Conservation (phyloP, 768 basidiomycete genomes). For the Leccinellum luteum region DNA sequence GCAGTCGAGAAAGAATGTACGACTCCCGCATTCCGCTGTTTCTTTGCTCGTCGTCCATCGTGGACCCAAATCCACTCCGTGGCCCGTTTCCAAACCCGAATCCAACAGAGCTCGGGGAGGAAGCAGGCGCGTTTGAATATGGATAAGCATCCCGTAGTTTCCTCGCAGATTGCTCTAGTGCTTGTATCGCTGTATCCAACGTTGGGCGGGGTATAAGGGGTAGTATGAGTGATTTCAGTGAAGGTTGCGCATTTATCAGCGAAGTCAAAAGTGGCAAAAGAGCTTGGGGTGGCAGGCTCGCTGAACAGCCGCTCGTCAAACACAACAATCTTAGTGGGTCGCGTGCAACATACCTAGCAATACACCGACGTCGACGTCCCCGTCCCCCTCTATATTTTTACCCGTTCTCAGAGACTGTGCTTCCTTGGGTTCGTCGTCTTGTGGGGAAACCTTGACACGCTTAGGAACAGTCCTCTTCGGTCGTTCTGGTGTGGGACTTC, state of each 20-base stretch:
- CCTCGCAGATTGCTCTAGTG: constrained; percentile 63
- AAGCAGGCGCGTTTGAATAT: constrained; percentile 56
- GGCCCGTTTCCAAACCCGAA: constrained; percentile 27
- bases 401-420: constrained; percentile 47
- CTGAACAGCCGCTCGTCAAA: constrained; percentile 38
- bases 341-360: constrained; percentile 56
- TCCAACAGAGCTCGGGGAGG: constrained; percentile 33
- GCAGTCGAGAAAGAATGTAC: constrained; percentile 72
- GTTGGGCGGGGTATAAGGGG: constrained; percentile 85
- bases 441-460: constrained; percentile 40
- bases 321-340: neutral
- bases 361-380: constrained; percentile 69
- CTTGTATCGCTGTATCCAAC: constrained; percentile 68
- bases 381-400: constrained; percentile 40
- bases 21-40: constrained; percentile 66
- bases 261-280: constrained; percentile 71
- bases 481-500: constrained; percentile 81
- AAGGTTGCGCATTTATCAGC: constrained; percentile 64
- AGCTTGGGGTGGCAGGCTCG: constrained; percentile 75
- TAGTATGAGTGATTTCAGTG: constrained; percentile 67
- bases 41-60: constrained; percentile 28
- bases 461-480: constrained; percentile 69
- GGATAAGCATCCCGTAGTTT: constrained; percentile 82
- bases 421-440: constrained; percentile 36
- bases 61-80: constrained; percentile 32